Percentiles rank a stretch among this genome's conserved stretches.
These are phyloP conservation scores for Cardamine occulta DNA, from an alignment of 345 rosid species.

Conservation along the genomic window DNA sequence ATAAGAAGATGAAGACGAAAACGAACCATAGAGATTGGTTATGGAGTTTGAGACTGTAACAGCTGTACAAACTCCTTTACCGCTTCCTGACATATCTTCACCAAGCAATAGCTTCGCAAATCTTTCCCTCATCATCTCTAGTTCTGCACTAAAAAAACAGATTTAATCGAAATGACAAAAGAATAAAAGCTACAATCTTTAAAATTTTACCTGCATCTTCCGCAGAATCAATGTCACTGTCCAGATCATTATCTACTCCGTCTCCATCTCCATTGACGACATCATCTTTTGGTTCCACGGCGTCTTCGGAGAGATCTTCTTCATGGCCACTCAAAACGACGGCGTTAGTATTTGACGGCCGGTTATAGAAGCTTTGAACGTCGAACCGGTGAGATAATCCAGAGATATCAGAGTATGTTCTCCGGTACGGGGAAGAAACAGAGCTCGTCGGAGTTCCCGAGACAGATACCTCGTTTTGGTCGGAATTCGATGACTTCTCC, in stretches of 20 bases:
- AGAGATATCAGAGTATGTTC: conserved; percentile 75
- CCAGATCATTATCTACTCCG: conserved; percentile 14
- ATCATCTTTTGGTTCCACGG: conserved; percentile 31
- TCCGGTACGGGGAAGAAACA: conserved; percentile 59
- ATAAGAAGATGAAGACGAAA: neutral
- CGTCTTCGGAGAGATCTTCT: conserved; percentile 38
- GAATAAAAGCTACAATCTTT: neutral
- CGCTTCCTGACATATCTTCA: conserved; percentile 95
- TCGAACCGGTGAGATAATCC: conserved; percentile 47
- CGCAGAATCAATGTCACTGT: conserved; percentile 40
- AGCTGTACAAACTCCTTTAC: conserved; percentile 88
- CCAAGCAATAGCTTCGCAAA: conserved; percentile 85
- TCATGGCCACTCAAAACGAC: conserved; percentile 38
- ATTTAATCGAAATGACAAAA: conserved; percentile 1
- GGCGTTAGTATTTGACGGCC: conserved; percentile 31
- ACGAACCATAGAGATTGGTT: conserved; percentile 82
- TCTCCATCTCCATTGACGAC: conserved; percentile 9
- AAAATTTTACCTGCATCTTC: conserved; percentile 40
- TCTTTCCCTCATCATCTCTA: conserved; percentile 84
- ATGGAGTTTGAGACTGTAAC: conserved; percentile 88
- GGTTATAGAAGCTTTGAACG: conserved; percentile 44
- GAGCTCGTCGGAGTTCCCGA: conserved; percentile 61
- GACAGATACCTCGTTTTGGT: conserved; percentile 53
- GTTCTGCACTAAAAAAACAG: conserved; percentile 43
- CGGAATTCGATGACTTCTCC: conserved; percentile 53